These are phyloP conservation scores for Monosporascus sp. DNA, from an alignment of 2,329 filamentous ascomycete genomes.

Conservation along the genomic window DNA sequence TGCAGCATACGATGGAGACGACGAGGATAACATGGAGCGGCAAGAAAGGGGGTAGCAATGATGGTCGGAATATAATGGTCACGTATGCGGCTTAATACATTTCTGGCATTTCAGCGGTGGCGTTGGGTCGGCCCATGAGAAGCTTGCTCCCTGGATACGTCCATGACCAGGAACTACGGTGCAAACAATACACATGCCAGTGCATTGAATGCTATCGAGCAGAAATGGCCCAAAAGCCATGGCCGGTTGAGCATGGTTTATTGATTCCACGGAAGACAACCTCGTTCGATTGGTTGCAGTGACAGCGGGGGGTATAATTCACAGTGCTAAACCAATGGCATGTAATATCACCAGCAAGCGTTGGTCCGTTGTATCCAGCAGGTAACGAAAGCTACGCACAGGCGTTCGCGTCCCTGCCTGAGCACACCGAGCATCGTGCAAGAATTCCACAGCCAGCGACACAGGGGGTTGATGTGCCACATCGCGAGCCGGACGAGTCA, in stretches of 20 bases:
- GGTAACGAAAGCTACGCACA: no score
- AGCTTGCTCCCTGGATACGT: not conserved
- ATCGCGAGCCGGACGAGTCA: not conserved
- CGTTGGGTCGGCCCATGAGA: not conserved
- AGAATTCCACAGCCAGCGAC: not conserved
- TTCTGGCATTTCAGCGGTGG: constrained; percentile 26
- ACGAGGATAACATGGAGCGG: constrained; percentile 18
- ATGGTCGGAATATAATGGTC: not conserved
- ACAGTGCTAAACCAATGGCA: not conserved
- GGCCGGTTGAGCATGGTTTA: not conserved
- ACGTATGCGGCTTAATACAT: not conserved
- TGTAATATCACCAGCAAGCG: not conserved
- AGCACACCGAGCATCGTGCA: not conserved
- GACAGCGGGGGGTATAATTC: not conserved
- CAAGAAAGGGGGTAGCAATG: constrained; percentile 4
- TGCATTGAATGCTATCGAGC: not conserved
- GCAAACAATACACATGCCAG: not conserved
- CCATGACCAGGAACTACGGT: no score
- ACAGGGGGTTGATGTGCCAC: not conserved
- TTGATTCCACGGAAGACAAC: not conserved
- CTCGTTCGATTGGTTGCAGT: not conserved
- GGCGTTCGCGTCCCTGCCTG: no score
- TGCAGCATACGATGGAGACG: constrained; percentile 28
- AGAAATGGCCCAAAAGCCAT: not conserved
- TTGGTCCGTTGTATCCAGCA: not conserved